These are phyloP conservation scores for Arachnomyces sp. DNA, from an alignment of 2,329 filamentous ascomycete genomes.

Conservation along the genomic window DNA sequence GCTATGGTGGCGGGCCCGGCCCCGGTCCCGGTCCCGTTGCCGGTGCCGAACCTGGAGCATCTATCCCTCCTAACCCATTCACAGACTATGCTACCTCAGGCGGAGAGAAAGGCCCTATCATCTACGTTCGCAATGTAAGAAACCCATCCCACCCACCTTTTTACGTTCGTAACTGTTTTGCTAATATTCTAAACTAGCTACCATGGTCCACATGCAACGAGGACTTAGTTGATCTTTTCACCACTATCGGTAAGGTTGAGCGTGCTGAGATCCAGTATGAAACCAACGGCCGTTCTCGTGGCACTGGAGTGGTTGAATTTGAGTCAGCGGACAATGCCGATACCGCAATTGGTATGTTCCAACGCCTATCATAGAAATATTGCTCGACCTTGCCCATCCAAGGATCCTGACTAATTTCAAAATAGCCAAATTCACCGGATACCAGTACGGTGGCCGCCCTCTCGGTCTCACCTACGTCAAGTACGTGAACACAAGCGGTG, in stretches of 20 bases:
- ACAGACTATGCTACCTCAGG: conserved; percentile 86
- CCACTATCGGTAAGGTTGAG: conserved; percentile 94
- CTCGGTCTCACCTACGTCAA: conserved; percentile 91
- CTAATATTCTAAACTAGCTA: conserved; percentile 51
- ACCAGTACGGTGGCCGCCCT: conserved; percentile 92
- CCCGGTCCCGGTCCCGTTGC: no score
- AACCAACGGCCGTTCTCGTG: conserved; percentile 87
- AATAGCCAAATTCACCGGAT: conserved; percentile 85
- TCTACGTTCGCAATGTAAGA: conserved; percentile 97
- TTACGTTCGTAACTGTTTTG: conserved; percentile 12
- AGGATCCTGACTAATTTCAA: conserved; percentile 18
- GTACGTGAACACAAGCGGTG: conserved; percentile 64
- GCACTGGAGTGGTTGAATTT: conserved; percentile 94
- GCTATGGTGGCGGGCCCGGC: conserved; percentile 49
- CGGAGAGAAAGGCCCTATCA: conserved; percentile 72
- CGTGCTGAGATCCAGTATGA: conserved; percentile 99
- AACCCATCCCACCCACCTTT: conserved; percentile 18
- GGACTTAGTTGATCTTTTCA: conserved; percentile 91
- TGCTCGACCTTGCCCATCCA: background rate
- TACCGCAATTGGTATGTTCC: conserved; percentile 65
- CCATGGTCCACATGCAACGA: conserved; percentile 99
- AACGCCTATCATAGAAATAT: no score
- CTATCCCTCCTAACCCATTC: conserved; percentile 70
- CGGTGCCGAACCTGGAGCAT: conserved; percentile 38
- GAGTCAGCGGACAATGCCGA: conserved; percentile 76